Evolutionary conservation across 768 basidiomycete species (phyloP).

Genomic region (Lentinula sp.): DNA sequence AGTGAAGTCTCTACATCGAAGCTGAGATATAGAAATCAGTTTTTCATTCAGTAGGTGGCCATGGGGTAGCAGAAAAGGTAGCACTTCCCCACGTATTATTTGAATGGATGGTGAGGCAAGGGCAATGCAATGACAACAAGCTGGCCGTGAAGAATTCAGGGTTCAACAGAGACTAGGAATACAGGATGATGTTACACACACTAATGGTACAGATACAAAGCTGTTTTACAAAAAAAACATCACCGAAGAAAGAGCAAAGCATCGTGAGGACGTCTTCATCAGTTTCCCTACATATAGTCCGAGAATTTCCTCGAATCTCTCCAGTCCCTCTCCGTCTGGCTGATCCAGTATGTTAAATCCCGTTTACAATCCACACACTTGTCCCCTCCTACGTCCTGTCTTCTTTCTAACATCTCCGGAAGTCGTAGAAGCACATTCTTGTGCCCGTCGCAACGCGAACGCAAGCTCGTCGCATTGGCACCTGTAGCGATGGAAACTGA

Average conservation of each 20-base stretch:
- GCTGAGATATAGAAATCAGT: no score
- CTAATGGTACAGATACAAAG: no score
- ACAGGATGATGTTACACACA: no score
- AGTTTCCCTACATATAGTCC: constrained; percentile 5
- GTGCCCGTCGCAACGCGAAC: neutral
- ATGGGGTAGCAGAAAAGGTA: no score
- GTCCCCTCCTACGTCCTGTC: constrained; percentile 6
- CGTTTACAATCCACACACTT: constrained; percentile 11
- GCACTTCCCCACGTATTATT: no score
- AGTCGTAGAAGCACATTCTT: constrained; percentile 6
- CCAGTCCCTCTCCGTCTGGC: constrained; percentile 7
- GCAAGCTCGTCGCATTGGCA: neutral
- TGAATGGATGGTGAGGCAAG: no score
- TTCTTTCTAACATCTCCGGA: constrained; percentile 4
- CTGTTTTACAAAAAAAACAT: no score
- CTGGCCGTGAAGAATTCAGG: no score
- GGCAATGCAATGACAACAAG: no score
- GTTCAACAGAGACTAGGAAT: no score
- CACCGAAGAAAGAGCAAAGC: neutral
- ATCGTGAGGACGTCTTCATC: neutral
- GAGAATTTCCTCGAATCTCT: constrained; percentile 4
- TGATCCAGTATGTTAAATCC: constrained; percentile 8
- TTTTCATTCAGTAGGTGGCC: no score
- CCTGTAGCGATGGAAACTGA: constrained; percentile 2
- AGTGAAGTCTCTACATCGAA: no score